Conservation (phyloP, 495 filamentous ascomycete genomes). For the Usnea hakonensis region DNA sequence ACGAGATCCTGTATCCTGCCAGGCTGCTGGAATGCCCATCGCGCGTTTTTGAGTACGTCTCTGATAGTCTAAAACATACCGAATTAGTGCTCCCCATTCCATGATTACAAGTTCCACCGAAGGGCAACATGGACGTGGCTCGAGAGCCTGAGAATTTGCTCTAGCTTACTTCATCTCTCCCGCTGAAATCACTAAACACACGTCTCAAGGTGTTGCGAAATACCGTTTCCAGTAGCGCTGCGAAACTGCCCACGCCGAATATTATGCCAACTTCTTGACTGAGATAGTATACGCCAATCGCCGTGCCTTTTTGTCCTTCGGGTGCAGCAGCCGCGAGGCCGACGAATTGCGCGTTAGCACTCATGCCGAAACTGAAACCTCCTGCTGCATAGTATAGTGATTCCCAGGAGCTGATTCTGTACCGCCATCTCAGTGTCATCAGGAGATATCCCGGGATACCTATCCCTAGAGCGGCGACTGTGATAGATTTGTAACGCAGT, state of each 20-base stretch:
- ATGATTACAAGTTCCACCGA: background rate
- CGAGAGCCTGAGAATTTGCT: background rate
- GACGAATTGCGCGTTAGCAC: constrained; percentile 31
- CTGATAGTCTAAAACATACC: constrained; percentile 24
- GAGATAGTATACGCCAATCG: constrained; percentile 31
- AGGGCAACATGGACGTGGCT: background rate
- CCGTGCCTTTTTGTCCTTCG: constrained; percentile 22
- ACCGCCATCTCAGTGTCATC: constrained; percentile 29
- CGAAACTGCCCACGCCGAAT: constrained; percentile 25
- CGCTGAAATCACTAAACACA: constrained; percentile 7
- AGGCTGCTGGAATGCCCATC: too few relatives aligned
- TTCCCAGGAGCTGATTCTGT: constrained; percentile 23
- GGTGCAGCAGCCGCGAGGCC: constrained; percentile 23
- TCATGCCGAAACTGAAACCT: constrained; percentile 26
- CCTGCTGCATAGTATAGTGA: constrained; percentile 21
- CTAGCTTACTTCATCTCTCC: constrained; percentile 17
- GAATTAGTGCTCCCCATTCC: background rate
- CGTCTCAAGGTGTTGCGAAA: constrained; percentile 22
- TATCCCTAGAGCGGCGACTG: constrained; percentile 18
- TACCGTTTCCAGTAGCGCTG: constrained; percentile 24
- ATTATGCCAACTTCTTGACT: constrained; percentile 34
- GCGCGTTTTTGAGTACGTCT: constrained; percentile 25
- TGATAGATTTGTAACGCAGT: constrained; percentile 26
- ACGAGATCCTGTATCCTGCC: too few relatives aligned
- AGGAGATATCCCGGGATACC: constrained; percentile 19